These are phyloP conservation scores for Odontarrhena argentea DNA, from an alignment of 345 rosid species.

Conservation along the genomic window DNA sequence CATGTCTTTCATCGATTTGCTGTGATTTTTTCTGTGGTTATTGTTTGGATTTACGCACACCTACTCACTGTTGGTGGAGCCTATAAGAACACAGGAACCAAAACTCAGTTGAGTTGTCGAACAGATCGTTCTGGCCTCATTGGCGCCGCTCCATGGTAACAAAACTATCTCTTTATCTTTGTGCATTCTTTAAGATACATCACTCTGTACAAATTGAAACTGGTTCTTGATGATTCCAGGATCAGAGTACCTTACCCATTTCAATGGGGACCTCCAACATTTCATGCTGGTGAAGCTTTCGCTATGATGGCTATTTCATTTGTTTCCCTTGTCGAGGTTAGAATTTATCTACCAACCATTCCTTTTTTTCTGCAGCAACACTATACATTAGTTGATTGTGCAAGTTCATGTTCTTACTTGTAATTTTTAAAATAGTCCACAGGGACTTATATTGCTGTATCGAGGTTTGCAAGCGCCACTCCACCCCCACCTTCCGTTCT, in stretches of 20 bases:
- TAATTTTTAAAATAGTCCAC: slow-evolving; percentile 65
- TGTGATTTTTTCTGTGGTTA: slow-evolving; percentile 77
- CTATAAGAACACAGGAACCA: slow-evolving; percentile 64
- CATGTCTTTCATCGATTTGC: slow-evolving; percentile 79
- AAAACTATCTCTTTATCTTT: slow-evolving; percentile 8
- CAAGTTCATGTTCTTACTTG: slow-evolving; percentile 22
- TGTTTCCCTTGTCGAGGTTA: slow-evolving; percentile 89
- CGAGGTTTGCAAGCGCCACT: slow-evolving; percentile 92
- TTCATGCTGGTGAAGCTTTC: slow-evolving; percentile 94
- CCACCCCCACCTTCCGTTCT: slow-evolving; percentile 91
- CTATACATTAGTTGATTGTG: slow-evolving; percentile 5
- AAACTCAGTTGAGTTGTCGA: slow-evolving; percentile 78
- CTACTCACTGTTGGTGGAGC: slow-evolving; percentile 92
- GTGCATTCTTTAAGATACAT: neutral
- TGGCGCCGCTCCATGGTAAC: slow-evolving; percentile 86
- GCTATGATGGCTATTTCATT: slow-evolving; percentile 97
- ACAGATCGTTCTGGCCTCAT: slow-evolving; percentile 91
- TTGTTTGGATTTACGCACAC: slow-evolving; percentile 95
- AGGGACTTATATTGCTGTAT: slow-evolving; percentile 79
- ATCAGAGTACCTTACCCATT: slow-evolving; percentile 96
- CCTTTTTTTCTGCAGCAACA: neutral
- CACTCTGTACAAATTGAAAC: neutral
- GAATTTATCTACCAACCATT: neutral
- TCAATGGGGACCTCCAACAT: slow-evolving; percentile 98
- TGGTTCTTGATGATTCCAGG: slow-evolving; percentile 48